These are phyloP conservation scores for Incumbomyces delicatus DNA, from an alignment of 2,329 filamentous ascomycete species.

Conservation along the genomic window DNA sequence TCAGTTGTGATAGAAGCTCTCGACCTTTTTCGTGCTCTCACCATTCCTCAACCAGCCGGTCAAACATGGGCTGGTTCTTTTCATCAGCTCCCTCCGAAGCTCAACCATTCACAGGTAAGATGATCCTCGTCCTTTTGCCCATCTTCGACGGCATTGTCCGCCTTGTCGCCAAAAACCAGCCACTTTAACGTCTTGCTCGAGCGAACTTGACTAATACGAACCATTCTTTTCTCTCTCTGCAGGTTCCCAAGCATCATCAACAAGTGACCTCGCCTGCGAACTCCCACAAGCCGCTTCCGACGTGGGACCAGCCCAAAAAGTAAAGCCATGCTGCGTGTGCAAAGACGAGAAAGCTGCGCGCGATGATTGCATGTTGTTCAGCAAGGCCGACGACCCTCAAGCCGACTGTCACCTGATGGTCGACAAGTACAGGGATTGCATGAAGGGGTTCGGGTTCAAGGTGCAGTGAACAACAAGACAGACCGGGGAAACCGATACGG, in stretches of 20 bases:
- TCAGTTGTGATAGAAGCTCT: too few relatives aligned
- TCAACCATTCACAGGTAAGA: conserved; percentile 3
- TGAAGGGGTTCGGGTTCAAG: conserved; percentile 88
- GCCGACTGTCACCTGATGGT: conserved; percentile 75
- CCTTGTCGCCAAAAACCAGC: too few relatives aligned
- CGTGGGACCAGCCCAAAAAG: conserved; percentile 1
- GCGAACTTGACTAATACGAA: too few relatives aligned
- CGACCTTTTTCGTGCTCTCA: too few relatives aligned
- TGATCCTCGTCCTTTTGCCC: neutral
- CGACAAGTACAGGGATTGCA: conserved; percentile 78
- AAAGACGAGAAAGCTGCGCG: conserved; percentile 85
- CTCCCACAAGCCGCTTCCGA: conserved; percentile 6
- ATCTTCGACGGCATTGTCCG: too few relatives aligned
- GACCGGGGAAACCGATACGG: neutral
- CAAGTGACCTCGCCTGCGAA: conserved; percentile 9
- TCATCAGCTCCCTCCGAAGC: neutral
- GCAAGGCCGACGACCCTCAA: conserved; percentile 68
- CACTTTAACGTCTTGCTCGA: too few relatives aligned
- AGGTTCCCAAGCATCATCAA: conserved; percentile 1
- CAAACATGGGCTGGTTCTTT: conserved; percentile 5
- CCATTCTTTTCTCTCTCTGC: too few relatives aligned
- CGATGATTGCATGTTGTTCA: conserved; percentile 99
- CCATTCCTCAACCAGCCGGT: too few relatives aligned
- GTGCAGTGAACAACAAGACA: conserved; percentile 16
- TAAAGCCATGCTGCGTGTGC: conserved; percentile 92